phyloP scores from a whole-genome alignment of 2,329 filamentous ascomycete species.

The Apiospora aurea region DNA sequence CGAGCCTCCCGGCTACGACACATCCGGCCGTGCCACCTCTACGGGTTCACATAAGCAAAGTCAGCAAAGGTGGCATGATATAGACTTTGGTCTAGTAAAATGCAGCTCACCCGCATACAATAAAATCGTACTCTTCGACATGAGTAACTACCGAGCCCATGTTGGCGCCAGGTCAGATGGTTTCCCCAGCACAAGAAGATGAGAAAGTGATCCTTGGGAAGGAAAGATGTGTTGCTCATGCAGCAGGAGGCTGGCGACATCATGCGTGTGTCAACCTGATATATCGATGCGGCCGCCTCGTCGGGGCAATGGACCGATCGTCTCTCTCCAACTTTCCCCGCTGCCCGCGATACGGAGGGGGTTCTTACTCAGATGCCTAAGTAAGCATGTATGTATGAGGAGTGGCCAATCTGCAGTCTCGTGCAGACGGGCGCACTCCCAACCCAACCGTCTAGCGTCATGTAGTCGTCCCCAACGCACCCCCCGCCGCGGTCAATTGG shows the following conservation, averaged over 20 bases:
- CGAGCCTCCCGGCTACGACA: slow-evolving; percentile 46
- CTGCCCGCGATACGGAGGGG: background rate
- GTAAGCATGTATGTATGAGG: too few species aligned
- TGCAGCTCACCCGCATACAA: slow-evolving; percentile 44
- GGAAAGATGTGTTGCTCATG: background rate
- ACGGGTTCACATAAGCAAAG: background rate
- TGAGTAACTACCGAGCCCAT: background rate
- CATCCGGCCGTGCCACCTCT: slow-evolving; percentile 48
- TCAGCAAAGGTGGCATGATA: slow-evolving; percentile 6
- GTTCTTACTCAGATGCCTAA: background rate
- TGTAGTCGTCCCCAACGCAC: background rate
- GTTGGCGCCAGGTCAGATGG: background rate
- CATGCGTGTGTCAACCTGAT: slow-evolving; percentile 3
- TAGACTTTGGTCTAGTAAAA: background rate
- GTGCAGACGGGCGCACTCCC: too few species aligned
- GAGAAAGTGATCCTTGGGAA: background rate
- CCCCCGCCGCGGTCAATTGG: background rate
- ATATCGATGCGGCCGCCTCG: background rate
- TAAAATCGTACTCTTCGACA: slow-evolving; percentile 41
- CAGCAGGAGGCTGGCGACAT: background rate
- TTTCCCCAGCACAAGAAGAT: background rate
- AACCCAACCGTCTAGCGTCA: background rate
- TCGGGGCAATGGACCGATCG: background rate
- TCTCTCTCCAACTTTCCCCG: slow-evolving; percentile 5
- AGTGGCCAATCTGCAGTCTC: too few species aligned